Base-by-base conservation (phyloP, 2,329 filamentous ascomycete genomes). In the Lachnellula arida region DNA sequence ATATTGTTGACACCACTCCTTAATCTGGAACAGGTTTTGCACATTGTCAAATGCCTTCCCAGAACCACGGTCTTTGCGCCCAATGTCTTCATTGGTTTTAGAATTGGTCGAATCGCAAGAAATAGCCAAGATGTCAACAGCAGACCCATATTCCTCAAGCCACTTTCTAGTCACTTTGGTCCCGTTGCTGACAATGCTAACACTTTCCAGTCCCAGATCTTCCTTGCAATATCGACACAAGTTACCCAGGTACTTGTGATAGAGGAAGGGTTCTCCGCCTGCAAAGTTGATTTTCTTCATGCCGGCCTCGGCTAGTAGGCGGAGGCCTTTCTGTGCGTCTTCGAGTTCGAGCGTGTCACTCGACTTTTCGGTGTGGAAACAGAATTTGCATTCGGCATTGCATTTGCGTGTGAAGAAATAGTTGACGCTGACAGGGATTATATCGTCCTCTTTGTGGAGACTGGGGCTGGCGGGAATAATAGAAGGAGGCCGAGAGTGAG, bases 211-310 rank as follows among this genome's bases (percentile, higher is more conserved):
- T 0, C 62, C 46, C 0, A 83, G 71, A 0, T 73, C 71, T 43
- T 75, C 67, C 59, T 82, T 82, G 70, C 75, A 75, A 64, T 73
- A 82, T 23, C 70, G 61, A 32, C 74, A 63, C 43, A 82, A 67
- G 56, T 74, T 66, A 25, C 72, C 71, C 0, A 81, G 68, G 51
- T 74, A 72, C 23, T 66, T 63, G 0, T 73, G 72, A 59, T 81
- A 77, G 8, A 82, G 73, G 59, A 81, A 79, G 0, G 79, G 78
- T 58, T 82, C 79, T 12, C 80, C 78, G 28, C 79, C 79, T 0
- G 79, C 78, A 59, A 82, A 77, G 64, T 81, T 81, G 64, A 81
- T 69, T 63, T 81, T 82, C 49, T 69, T 72, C 78, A 81, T 81
- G 14, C 79, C 79, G 3, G 77, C 78, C 1, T 74, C 60, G 51